These are phyloP conservation scores for Anisodus tanguticus DNA, from an alignment of 257 asterid genomes.

Conservation along the genomic window DNA sequence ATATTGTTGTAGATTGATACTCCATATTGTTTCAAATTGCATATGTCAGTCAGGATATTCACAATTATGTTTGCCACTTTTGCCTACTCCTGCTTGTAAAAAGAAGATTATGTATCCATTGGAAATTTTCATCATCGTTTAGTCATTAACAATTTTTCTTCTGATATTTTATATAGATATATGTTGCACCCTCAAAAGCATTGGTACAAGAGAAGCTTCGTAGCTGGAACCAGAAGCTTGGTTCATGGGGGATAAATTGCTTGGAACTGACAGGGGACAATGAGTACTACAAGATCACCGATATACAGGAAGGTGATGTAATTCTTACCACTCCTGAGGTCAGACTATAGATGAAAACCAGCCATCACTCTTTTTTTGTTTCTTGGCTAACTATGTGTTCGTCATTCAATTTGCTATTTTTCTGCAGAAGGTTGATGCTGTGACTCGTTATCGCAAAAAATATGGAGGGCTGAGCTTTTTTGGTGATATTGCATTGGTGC, in stretches of 20 bases:
- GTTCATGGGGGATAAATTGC: conserved; percentile 77
- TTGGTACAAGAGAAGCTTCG: conserved; percentile 95
- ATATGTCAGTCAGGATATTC: background rate
- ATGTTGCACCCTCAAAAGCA: conserved; percentile 97
- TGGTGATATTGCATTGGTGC: conserved; percentile 89
- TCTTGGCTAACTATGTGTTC: background rate
- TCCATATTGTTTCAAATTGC: conserved; percentile 3
- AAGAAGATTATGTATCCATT: conserved; percentile 8
- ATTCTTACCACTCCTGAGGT: conserved; percentile 99
- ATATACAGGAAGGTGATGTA: conserved; percentile 88
- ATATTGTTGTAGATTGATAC: conserved; percentile 3
- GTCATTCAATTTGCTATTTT: conserved; percentile 4
- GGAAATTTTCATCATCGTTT: conserved; percentile 8
- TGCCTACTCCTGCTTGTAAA: background rate
- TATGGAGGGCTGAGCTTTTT: conserved; percentile 97
- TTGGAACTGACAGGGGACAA: conserved; percentile 96
- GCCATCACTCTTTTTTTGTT: background rate
- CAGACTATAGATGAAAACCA: conserved; percentile 9
- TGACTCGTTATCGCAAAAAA: conserved; percentile 81
- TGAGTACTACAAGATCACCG: conserved; percentile 63
- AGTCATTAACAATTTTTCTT: conserved; percentile 11
- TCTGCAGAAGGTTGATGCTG: conserved; percentile 89
- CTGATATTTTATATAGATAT: conserved; percentile 55
- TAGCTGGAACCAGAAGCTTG: conserved; percentile 82
- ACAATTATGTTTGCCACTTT: background rate